A percentile compares a stretch with the other conserved stretches of the same genome.
Evolutionary conservation across 805 yeast species (phyloP).

Genomic region (Candida broadrunensis): DNA sequence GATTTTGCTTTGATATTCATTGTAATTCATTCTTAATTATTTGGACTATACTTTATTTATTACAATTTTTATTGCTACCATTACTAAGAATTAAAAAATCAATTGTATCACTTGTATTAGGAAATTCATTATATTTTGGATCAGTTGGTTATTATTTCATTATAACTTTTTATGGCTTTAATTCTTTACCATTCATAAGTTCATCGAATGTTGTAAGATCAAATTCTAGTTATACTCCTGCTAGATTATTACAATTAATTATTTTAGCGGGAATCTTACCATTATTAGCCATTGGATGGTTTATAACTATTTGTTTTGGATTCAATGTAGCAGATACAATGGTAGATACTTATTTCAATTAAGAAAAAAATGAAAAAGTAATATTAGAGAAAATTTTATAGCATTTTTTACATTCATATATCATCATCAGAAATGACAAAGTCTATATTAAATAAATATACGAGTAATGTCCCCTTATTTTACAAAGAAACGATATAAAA

Average conservation of each 20-base stretch:
- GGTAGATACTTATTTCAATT: slow-evolving; percentile 46
- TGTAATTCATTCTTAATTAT: slow-evolving; percentile 84
- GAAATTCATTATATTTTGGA: slow-evolving; percentile 73
- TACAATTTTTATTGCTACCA: slow-evolving; percentile 76
- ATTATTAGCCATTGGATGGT: slow-evolving; percentile 53
- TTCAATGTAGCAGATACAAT: slow-evolving; percentile 70
- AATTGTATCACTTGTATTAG: slow-evolving; percentile 61
- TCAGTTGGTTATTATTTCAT: slow-evolving; percentile 75
- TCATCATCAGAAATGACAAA: too few relatives aligned
- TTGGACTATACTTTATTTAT: slow-evolving; percentile 71
- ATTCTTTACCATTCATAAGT: slow-evolving; percentile 35
- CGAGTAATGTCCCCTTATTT: too few relatives aligned
- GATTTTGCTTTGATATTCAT: slow-evolving; percentile 90
- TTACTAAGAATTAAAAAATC: slow-evolving; percentile 62
- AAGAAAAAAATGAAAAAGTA: too few relatives aligned
- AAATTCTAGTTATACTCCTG: slow-evolving; percentile 37
- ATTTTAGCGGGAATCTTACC: slow-evolving; percentile 67
- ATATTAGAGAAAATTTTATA: background rate
- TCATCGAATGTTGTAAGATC: slow-evolving; percentile 2
- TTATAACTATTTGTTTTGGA: slow-evolving; percentile 58
- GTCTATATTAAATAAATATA: too few relatives aligned
- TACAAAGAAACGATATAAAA: too few relatives aligned
- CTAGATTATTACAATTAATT: slow-evolving; percentile 46
- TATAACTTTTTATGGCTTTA: slow-evolving; percentile 85
- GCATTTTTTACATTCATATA: too few relatives aligned